Base-by-base conservation (phyloP, 2,329 filamentous ascomycete species). In the Periconia digitata region DNA sequence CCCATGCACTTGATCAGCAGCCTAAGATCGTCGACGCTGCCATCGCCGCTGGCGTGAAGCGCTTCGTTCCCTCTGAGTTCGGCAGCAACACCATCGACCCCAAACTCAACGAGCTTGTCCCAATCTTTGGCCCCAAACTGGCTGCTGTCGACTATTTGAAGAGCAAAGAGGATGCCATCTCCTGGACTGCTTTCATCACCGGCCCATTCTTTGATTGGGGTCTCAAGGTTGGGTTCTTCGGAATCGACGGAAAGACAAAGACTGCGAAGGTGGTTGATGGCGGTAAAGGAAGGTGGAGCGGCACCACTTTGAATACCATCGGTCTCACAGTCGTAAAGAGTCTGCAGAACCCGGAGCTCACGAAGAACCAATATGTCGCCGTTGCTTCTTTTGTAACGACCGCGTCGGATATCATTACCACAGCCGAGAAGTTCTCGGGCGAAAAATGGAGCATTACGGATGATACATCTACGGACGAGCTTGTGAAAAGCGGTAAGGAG, bases 11-110 rank as follows among this genome's bases (percentile, higher is more conserved):
- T 10, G 64, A 61, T 2, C 64, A 77, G 1, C 82, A 84, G 58
- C 72, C 72, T 40, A 69, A 70, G 13, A 70, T 86, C 39, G 74
- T 86, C 38, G 78, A 85, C 24, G 85, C 83, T 1, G 78, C 83
- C 24, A 71, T 82, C 22, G 76, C 76, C 3, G 82, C 82, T 1
- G 81, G 82, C 1, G 83, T 87, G 6, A 78, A 79, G 55, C 76
- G 82, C 6, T 85, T 84, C 60, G 76, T 85, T 1, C 82, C 84
- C 1, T 81, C 80, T 29, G 85, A 88, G 54, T 87, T 78, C 53
- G 78, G 72, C 32, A 73, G 69, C 59, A 75, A 70, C 59, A 74
- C 58, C 50, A 68, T 55, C 34, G 72, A 62, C 63, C 64, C 44
- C 55, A 66, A 40, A 54, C 71, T 46, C 42, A 66, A 64, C 34